Conservation (phyloP, 2,329 filamentous ascomycete genomes). For the Talaromyces sp. region DNA sequence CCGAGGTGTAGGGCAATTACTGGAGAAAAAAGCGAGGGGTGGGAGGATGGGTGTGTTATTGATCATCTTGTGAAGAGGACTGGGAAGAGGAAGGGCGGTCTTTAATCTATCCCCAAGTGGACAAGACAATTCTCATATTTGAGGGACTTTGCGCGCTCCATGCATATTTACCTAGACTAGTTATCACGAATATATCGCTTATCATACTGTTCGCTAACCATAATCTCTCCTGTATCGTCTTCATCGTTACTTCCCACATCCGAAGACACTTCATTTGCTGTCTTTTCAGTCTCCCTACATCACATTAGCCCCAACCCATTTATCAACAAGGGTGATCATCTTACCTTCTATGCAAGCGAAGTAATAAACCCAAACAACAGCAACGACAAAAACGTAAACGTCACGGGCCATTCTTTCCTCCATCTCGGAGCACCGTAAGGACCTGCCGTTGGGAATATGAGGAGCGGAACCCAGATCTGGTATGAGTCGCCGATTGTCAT, state of each 20-base stretch:
- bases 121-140: not conserved
- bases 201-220: not conserved
- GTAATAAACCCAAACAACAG: not conserved
- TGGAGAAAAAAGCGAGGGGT: conserved; percentile 59
- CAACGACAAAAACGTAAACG: conserved; percentile 44
- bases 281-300: not conserved
- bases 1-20: conserved; percentile 62
- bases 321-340: not conserved
- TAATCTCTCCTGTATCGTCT: not conserved
- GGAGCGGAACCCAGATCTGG: conserved; percentile 47
- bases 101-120: not conserved
- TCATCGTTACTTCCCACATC: not conserved
- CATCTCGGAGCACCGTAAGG: conserved; percentile 47
- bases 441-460: conserved; percentile 46
- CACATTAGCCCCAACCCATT: not conserved
- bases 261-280: not conserved
- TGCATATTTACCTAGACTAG: conserved; percentile 1
- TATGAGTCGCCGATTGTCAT: conserved; percentile 51
- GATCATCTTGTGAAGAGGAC: conserved; percentile 61
- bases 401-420: conserved; percentile 51
- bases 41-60: conserved; percentile 64
- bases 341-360: not conserved
- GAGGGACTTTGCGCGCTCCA: not conserved
- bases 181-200: not conserved
- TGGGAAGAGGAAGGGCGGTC: conserved; percentile 49